Evolutionary conservation across 352 stramenopile species (phyloP).

Genomic region (Phytopythium mirpurense): DNA sequence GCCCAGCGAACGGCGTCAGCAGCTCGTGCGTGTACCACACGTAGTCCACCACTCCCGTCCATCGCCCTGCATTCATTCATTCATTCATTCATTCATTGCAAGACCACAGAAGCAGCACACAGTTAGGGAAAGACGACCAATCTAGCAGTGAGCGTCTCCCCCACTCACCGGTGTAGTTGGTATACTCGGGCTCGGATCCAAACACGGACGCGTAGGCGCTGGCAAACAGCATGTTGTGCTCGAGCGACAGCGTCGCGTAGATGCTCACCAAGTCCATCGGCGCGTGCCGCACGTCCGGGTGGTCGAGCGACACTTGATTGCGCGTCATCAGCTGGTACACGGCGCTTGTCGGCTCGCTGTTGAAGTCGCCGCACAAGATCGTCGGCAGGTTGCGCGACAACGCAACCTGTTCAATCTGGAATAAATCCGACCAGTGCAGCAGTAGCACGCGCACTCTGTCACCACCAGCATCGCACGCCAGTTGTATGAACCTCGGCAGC

Average conservation of each 20-base stretch:
- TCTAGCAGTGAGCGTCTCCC: too few species aligned
- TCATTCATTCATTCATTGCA: too few species aligned
- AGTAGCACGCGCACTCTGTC: background rate
- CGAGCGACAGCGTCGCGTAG: constrained; percentile 74
- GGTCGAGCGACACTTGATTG: constrained; percentile 80
- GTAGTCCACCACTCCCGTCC: constrained; percentile 97
- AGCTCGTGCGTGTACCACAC: constrained; percentile 96
- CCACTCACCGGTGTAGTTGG: constrained; percentile 94
- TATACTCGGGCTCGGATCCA: constrained; percentile 95
- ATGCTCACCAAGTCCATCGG: constrained; percentile 64
- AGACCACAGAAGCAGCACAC: background rate
- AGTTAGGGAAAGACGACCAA: background rate
- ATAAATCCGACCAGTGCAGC: background rate
- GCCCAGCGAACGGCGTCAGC: constrained; percentile 90
- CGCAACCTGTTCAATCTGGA: constrained; percentile 68
- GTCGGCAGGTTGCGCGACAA: constrained; percentile 85
- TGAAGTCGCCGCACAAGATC: constrained; percentile 99
- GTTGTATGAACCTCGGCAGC: background rate
- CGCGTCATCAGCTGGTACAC: constrained; percentile 97
- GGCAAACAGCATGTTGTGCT: constrained; percentile 91
- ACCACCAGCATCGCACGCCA: background rate
- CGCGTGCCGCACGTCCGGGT: constrained; percentile 89
- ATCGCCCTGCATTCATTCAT: constrained; percentile 66
- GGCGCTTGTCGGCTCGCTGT: constrained; percentile 94
- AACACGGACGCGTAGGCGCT: constrained; percentile 95